phyloP scores from a whole-genome alignment of 2,329 filamentous ascomycete species.

The Aspergillus awamori region DNA sequence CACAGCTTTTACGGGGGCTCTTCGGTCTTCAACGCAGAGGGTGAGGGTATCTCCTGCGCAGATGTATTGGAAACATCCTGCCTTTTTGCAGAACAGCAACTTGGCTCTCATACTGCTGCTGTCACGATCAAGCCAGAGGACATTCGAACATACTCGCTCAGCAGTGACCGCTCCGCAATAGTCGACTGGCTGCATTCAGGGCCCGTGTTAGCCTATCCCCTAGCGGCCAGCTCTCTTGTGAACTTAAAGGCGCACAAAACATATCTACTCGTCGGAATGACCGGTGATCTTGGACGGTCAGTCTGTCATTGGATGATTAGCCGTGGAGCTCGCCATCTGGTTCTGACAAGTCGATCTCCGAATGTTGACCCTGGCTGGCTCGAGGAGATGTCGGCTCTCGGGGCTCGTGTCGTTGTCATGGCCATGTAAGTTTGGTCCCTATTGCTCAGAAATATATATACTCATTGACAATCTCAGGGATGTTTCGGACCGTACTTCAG shows the following conservation, averaged over 20 bases:
- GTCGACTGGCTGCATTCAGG: conserved; percentile 6
- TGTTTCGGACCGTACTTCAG: conserved; percentile 18
- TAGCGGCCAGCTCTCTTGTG: conserved; percentile 12
- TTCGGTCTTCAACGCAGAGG: not conserved
- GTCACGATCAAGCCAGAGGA: not conserved
- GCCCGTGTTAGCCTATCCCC: not conserved
- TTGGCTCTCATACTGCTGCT: not conserved
- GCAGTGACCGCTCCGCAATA: not conserved
- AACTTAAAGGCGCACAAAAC: conserved; percentile 15
- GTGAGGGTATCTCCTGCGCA: too few relatives aligned
- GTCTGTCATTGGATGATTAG: conserved; percentile 32
- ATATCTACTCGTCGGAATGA: conserved; percentile 30
- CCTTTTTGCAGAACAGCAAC: not conserved
- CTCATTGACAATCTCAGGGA: conserved; percentile 14
- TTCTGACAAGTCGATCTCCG: conserved; percentile 31
- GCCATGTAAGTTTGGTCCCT: conserved; percentile 11
- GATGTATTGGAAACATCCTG: not conserved
- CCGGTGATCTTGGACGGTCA: conserved; percentile 28
- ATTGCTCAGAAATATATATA: not conserved
- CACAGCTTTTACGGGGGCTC: not conserved
- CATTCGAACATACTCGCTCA: not conserved
- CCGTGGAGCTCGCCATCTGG: conserved; percentile 28
- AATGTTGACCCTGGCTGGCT: conserved; percentile 25
- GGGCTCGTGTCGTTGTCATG: conserved; percentile 14
- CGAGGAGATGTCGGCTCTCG: conserved; percentile 14